A percentile compares a stretch with the other conserved stretches of the same genome.
Evolutionary conservation across 2,329 filamentous ascomycete species (phyloP).

Genomic region (Aphanoascus verrucosus): DNA sequence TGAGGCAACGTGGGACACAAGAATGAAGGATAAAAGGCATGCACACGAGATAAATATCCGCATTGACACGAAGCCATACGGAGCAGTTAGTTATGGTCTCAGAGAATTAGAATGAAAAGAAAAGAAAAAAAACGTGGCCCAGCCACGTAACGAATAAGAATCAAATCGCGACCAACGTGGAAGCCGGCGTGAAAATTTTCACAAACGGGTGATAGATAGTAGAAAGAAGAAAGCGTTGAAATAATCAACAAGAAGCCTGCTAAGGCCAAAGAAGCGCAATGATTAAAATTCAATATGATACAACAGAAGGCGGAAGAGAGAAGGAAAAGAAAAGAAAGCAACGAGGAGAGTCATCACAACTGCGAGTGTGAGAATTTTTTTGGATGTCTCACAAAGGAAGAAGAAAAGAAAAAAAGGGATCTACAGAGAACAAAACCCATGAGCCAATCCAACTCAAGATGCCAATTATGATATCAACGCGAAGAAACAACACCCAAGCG

Average conservation of each 20-base stretch:
- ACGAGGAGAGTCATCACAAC: constrained; percentile 6
- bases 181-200: constrained; percentile 1
- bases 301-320: constrained; percentile 10
- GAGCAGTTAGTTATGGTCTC: too few species aligned
- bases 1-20: too few species aligned
- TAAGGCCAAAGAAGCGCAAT: constrained; percentile 2
- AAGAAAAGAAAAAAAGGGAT: constrained; percentile 2
- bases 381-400: background rate
- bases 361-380: constrained; percentile 4
- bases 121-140: constrained; percentile 1
- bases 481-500: background rate
- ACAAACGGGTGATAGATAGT: too few species aligned
- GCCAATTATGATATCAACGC: background rate
- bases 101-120: background rate
- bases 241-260: constrained; percentile 1
- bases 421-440: constrained; percentile 9
- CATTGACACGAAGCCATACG: too few species aligned
- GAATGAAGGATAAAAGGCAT: constrained; percentile 12
- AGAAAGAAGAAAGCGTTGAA: constrained; percentile 1
- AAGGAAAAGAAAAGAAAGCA: constrained; percentile 8
- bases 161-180: background rate
- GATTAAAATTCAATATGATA: constrained; percentile 15
- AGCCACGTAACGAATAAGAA: background rate
- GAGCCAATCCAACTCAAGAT: constrained; percentile 11
- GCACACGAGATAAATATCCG: too few species aligned